Conservation (phyloP, 345 rosid species). For the Eucalyptus guilfoylei region DNA sequence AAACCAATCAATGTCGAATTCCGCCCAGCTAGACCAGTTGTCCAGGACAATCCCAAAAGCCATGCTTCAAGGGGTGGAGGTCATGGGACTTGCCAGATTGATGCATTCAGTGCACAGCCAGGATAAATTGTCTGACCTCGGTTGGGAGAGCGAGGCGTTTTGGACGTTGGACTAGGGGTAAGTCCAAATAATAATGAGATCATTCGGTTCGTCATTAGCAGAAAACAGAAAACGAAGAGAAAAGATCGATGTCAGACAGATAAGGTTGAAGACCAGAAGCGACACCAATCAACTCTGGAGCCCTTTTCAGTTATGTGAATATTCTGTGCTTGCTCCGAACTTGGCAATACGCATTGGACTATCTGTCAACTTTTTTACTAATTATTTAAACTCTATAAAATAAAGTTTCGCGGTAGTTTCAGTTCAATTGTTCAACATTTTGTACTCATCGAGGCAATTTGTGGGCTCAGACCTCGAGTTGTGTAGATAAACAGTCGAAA, state of each 20-base stretch:
- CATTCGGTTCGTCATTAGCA: accelerated
- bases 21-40: too few relatives aligned
- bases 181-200: too few relatives aligned
- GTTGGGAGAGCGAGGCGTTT: background rate
- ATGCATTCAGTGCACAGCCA: background rate
- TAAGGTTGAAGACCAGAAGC: background rate
- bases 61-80: background rate
- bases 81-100: background rate
- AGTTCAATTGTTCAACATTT: background rate
- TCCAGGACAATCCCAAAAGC: background rate
- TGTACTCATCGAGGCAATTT: background rate
- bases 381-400: background rate
- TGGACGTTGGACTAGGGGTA: too few relatives aligned
- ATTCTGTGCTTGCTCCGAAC: background rate
- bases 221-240: background rate
- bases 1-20: too few relatives aligned
- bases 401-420: background rate
- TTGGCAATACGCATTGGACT: background rate
- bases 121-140: background rate
- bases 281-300: background rate
- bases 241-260: background rate
- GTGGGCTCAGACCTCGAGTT: background rate
- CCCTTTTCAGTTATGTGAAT: background rate
- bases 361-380: background rate
- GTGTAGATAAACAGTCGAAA: background rate